These are phyloP conservation scores for Arxiozyma bovina DNA, from an alignment of 1,139 yeast species.

Conservation along the genomic window DNA sequence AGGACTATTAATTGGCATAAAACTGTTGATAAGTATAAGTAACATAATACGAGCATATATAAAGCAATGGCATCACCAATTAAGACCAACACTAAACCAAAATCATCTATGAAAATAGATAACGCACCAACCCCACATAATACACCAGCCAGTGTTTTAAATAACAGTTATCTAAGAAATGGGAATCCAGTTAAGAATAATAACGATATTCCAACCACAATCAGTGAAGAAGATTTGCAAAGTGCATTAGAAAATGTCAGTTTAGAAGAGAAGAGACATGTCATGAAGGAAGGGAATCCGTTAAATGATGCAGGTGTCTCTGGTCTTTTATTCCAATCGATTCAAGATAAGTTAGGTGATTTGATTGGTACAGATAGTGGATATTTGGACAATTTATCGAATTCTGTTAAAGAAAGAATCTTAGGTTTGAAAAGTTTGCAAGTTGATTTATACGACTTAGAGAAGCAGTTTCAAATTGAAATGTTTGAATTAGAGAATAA, in stretches of 20 bases:
- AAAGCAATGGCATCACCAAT: conserved; percentile 29
- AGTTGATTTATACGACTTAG: conserved; percentile 69
- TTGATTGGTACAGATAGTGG: conserved; percentile 84
- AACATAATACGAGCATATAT: not conserved
- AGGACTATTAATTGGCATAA: too few species aligned
- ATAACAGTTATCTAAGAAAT: conserved; percentile 63
- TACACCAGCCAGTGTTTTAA: conserved; percentile 80
- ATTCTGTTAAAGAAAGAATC: conserved; percentile 64
- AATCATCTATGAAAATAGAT: conserved; percentile 52
- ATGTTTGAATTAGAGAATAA: conserved; percentile 78
- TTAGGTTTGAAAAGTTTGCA: conserved; percentile 81
- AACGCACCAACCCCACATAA: conserved; percentile 98
- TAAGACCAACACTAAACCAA: conserved; percentile 24
- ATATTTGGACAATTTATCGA: conserved; percentile 73
- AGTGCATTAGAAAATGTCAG: conserved; percentile 14
- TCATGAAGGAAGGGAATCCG: not conserved
- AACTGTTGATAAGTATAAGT: too few species aligned
- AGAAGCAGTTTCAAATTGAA: conserved; percentile 86
- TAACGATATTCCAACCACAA: conserved; percentile 61
- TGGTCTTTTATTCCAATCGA: conserved; percentile 40
- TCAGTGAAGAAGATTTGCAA: conserved; percentile 48
- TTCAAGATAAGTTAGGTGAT: conserved; percentile 80
- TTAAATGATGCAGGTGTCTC: conserved; percentile 13
- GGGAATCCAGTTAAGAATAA: conserved; percentile 61
- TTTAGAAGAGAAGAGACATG: not conserved